Base-by-base conservation (phyloP, 805 yeast species). In the Blastobotrys chiropterorum region DNA sequence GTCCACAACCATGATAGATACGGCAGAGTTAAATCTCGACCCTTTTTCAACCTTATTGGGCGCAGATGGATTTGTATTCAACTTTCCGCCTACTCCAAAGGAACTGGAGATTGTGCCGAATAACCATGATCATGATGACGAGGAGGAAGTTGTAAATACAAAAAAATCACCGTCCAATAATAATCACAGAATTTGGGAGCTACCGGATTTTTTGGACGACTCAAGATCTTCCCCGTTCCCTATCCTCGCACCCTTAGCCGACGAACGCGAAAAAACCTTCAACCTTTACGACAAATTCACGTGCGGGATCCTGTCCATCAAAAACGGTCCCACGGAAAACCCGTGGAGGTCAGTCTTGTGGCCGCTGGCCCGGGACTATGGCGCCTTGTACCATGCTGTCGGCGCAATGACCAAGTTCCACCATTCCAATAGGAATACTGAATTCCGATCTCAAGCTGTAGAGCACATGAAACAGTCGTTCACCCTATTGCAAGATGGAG, bases 331-430 rank as follows among this genome's bases (percentile, higher is more conserved):
- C 0, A 66, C 76, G 2, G 86, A 82, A n/a, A 83, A 83, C 59
- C 89, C 88, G 4, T 83, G 89, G 89, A 66, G 84, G 48, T 72
- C 75, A 6, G 59, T 77, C 41, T 66, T 82, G 46, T 63, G 82
- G 60, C 87, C 88, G 0, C 62, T 81, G 45, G 81, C 86, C 0
- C 58, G 68, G n/a, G 67, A 74, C 30, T 74, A 81, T 57, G 72
- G 82, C 1, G 83, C 82, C 11, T 66, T 83, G 53, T 77, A 77
- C 67, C 79, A 82, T 60, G 80, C 86, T 0, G 68, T 83, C 46
- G 81, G 85, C 1, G 79, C 87, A 3, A 81, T 83, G 83, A 80
- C 88, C 0, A 69, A 80, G 49, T 81, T 82, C 58, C 88, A 83
- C 59, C 69, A 78, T 16, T 75, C 79, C 0, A 59, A 77, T 41